Evolutionary conservation across 805 yeast species (phyloP), one percentile per base, ranked within the genome.

Genomic region (Clavispora asparagi): DNA sequence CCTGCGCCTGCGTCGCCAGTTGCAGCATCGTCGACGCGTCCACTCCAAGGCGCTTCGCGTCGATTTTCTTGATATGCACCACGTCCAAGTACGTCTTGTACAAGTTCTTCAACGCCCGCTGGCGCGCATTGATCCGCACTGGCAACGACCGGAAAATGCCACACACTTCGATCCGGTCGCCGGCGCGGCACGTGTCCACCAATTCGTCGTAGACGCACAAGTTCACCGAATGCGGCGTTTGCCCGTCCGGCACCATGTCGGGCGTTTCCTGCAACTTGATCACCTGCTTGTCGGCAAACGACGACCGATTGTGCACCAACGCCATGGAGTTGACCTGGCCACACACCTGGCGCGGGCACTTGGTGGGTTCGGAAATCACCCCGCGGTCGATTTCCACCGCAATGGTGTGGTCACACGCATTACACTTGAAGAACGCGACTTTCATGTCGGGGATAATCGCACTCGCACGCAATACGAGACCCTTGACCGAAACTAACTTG

Each of bases 391-490:
- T 89, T 61, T 89, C 96, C 14, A 91, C 95, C 0, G 86, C 87
- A 39, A 85, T 79, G 0, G 97, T 87, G 66, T 94, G 98, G 54
- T 87, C 92, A 70, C 99, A 94, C 17, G 94, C 95, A 49, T 82
- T 85, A 70, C 99, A 94, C 68, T 83, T 87, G 79, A 94, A 94
- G 60, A 92, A 92, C 0, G 98, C 97, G 41, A 86, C 89, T 62
- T 90, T 91, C 99, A 94, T 94, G 64, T 94, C 99, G 11, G 99
- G 99, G 42, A 94, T 88, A 32, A 94, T 82, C 11, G 97, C 81
- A 7, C 97, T 88, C 7, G 96, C 76, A 57, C 99, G 78, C 43
- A 94, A 71, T 0, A 90, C 95, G 39, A 94, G 74, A 17, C 99
- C 99, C 67, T 92, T 94, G 46, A 94, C 82, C 42, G 88, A 78